Conservation (phyloP, 371 early-diverging fungal species). For the Mucor lusitanicus region DNA sequence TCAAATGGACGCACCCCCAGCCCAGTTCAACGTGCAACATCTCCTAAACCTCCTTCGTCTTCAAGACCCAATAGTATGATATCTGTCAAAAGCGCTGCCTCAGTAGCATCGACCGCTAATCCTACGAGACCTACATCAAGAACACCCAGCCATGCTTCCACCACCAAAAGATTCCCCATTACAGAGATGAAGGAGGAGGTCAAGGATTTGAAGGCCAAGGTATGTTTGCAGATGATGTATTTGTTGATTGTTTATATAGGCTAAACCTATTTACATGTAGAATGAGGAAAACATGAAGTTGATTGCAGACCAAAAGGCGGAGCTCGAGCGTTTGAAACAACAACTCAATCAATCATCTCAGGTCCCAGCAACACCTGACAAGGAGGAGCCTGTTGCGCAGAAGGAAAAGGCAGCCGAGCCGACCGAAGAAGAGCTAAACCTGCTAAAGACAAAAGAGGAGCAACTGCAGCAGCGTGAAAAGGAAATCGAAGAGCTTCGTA, state of each 20-base stretch:
- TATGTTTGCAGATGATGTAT: slow-evolving; percentile 1
- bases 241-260: neutral
- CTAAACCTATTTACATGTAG: slow-evolving; percentile 14
- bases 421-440: neutral
- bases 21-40: slow-evolving; percentile 8
- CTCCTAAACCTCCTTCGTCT: slow-evolving; percentile 13
- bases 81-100: slow-evolving; percentile 8
- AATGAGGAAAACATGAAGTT: slow-evolving; percentile 44
- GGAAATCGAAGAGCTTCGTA: slow-evolving; percentile 29
- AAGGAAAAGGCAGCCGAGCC: neutral
- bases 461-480: slow-evolving; percentile 30
- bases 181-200: slow-evolving; percentile 34
- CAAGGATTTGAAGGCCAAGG: slow-evolving; percentile 30
- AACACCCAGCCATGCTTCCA: slow-evolving; percentile 1
- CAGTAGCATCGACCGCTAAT: neutral
- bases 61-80: slow-evolving; percentile 19
- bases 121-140: neutral
- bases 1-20: slow-evolving; percentile 8
- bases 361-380: slow-evolving; percentile 5
- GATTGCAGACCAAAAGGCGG: slow-evolving; percentile 48
- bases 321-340: slow-evolving; percentile 29
- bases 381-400: slow-evolving; percentile 4
- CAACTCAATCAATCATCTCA: slow-evolving; percentile 22
- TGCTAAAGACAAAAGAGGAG: slow-evolving; percentile 25
- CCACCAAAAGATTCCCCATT: slow-evolving; percentile 18